Evolutionary conservation across 2,329 filamentous ascomycete genomes (phyloP).

Genomic region (Clonostachys byssicola): DNA sequence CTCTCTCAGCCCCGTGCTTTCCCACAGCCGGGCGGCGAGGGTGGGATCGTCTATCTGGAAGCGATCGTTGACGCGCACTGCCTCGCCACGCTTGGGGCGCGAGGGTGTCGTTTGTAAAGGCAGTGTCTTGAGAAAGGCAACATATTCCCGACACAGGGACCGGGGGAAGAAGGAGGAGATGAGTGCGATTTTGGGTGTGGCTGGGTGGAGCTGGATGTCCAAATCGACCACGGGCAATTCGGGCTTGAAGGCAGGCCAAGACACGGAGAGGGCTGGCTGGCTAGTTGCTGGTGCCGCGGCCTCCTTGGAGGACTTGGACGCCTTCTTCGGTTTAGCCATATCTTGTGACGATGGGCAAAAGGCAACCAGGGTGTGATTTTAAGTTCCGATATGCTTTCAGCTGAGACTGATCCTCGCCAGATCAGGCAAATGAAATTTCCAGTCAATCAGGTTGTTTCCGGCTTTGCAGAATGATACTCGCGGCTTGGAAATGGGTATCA

Average conservation of each 20-base stretch:
- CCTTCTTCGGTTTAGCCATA: slow-evolving; percentile 26
- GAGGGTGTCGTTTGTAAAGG: slow-evolving; percentile 75
- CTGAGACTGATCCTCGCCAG: too few species aligned
- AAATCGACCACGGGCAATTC: slow-evolving; percentile 63
- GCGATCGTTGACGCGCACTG: slow-evolving; percentile 82
- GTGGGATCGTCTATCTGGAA: slow-evolving; percentile 73
- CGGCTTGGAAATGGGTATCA: too few species aligned
- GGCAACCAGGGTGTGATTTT: too few species aligned
- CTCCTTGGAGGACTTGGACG: slow-evolving; percentile 1
- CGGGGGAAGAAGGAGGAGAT: slow-evolving; percentile 72
- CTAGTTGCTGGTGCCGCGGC: not conserved
- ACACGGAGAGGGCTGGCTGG: not conserved
- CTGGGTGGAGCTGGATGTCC: slow-evolving; percentile 45
- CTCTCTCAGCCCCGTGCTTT: slow-evolving; percentile 67
- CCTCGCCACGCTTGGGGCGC: slow-evolving; percentile 74
- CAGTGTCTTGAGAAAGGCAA: slow-evolving; percentile 65
- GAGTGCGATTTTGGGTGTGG: slow-evolving; percentile 62
- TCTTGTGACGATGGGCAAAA: too few species aligned
- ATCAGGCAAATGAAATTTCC: too few species aligned
- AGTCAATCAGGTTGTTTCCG: too few species aligned
- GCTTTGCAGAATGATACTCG: too few species aligned
- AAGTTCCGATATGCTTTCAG: too few species aligned
- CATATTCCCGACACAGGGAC: slow-evolving; percentile 70
- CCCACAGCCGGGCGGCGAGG: slow-evolving; percentile 77
- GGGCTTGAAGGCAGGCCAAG: slow-evolving; percentile 70